phyloP scores from a whole-genome alignment of 2,329 filamentous ascomycete species.

The Neonectria magnoliae region DNA sequence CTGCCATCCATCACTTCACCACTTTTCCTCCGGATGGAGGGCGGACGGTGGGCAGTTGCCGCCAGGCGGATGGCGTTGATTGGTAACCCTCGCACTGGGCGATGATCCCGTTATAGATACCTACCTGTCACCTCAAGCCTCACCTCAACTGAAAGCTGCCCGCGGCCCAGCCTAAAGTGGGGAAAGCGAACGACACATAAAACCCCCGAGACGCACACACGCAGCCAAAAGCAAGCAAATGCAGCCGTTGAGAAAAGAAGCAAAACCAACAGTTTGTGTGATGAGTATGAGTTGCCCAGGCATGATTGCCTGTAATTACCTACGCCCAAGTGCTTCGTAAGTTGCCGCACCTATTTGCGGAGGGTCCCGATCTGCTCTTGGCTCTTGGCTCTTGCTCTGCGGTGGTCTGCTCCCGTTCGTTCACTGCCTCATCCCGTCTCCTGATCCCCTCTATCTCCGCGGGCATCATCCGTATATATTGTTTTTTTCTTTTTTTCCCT shows the following conservation, averaged over 20 bases:
- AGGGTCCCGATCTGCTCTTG: background rate
- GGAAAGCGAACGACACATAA: background rate
- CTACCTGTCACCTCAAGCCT: too few species aligned
- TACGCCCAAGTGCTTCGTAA: background rate
- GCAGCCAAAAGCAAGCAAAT: background rate
- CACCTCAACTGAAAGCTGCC: background rate
- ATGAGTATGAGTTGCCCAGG: background rate
- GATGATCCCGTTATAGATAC: background rate
- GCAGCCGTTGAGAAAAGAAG: background rate
- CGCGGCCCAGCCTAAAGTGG: slow-evolving; percentile 1
- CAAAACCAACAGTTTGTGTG: background rate
- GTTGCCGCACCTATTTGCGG: background rate
- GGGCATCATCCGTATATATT: background rate
- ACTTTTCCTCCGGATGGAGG: background rate
- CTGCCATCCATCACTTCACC: too few species aligned
- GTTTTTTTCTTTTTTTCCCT: too few species aligned
- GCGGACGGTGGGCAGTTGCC: slow-evolving; percentile 5
- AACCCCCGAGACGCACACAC: background rate
- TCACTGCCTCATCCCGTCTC: slow-evolving; percentile 11
- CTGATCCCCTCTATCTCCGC: background rate
- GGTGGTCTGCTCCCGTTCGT: background rate
- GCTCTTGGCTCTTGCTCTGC: background rate
- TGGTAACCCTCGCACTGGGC: slow-evolving; percentile 9
- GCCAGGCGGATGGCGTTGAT: slow-evolving; percentile 9
- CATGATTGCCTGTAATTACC: background rate